Evolutionary conservation across 139 green algal genomes (phyloP).

Genomic region (Ettlia oleoabundans): DNA sequence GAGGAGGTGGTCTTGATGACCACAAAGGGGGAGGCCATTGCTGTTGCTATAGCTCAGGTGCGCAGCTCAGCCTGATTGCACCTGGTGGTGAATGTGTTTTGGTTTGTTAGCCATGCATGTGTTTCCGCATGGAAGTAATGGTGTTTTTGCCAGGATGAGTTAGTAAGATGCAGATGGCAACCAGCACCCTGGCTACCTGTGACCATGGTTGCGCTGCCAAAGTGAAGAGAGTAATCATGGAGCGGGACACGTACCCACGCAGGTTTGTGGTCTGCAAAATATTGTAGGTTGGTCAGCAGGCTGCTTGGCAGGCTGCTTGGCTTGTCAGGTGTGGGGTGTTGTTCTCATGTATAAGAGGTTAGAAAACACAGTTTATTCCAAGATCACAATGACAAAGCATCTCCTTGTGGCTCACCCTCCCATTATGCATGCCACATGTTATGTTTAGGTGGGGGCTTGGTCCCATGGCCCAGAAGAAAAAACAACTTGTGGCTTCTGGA

Average conservation of each 20-base stretch:
- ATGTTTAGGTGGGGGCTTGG: slow-evolving; percentile 84
- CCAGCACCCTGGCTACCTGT: slow-evolving; percentile 92
- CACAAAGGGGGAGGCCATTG: slow-evolving; percentile 98
- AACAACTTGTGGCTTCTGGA: slow-evolving; percentile 95
- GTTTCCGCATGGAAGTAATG: too few relatives aligned
- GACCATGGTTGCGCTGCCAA: slow-evolving; percentile 97
- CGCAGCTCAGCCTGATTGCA: not conserved
- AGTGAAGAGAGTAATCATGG: slow-evolving; percentile 99
- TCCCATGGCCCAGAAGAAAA: slow-evolving; percentile 94
- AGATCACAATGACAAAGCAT: too few relatives aligned
- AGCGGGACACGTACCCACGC: slow-evolving; percentile 98
- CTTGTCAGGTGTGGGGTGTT: slow-evolving; percentile 54
- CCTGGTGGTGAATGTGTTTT: not conserved
- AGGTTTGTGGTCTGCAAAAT: slow-evolving; percentile 51
- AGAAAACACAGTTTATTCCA: slow-evolving; percentile 99
- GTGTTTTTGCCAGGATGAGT: too few relatives aligned
- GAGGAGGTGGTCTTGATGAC: slow-evolving; percentile 98
- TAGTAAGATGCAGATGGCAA: slow-evolving; percentile 99
- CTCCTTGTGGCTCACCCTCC: too few relatives aligned
- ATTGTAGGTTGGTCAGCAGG: not conserved
- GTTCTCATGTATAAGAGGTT: slow-evolving; percentile 90
- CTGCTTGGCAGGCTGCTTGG: not conserved
- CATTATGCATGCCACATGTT: too few relatives aligned
- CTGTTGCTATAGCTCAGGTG: slow-evolving; percentile 83
- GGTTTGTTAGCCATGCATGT: too few relatives aligned